Evolutionary conservation across 192 early-diverging fungal species (phyloP), one percentile per base, ranked within the genome.

Genomic region (Linnemannia schmuckeri): DNA sequence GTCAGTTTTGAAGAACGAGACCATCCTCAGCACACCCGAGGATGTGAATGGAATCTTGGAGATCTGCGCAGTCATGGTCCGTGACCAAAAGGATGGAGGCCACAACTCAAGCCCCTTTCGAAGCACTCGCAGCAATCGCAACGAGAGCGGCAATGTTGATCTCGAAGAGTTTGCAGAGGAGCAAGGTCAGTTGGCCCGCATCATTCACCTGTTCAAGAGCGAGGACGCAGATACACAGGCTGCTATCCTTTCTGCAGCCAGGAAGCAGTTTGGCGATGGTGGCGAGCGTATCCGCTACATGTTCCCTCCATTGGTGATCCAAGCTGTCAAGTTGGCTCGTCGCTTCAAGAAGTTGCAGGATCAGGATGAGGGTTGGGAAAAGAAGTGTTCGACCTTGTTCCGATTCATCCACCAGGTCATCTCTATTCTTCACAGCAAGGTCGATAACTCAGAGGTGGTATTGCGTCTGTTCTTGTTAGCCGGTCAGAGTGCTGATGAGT

Each of bases 91-190:
- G 69, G 96, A 96, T 81, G 95, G 90, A 17, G 88, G 89, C 12
- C 77, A 83, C 75, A 78, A 85, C 76, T 87, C 88, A 42, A 88
- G 83, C 72, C 89, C 89, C 8, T 90, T 89, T 78, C 79, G 82
- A 17, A 77, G 72, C 79, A 75, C 76, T 54, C 61, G 77, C 76
- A 79, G 46, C 85, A 78, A 76, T 74, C 69, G 77, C 78, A 79
- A 83, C 63, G 86, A 87, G 30, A 88, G 82, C 72, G 79, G 79
- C 10, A 86, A 82, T 63, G 80, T 85, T 30, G 97, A 98, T 85
- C 95, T 96, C 41, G 98, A 98, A 37, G 97, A 98, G 70, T 90
- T 96, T 57, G 93, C 95, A 1, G 97, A 98, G 83, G 98, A 99
- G 88, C 98, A 99, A 84, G 96, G 94, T 4, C 91, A 95, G 85